Evolutionary conservation across 2,329 filamentous ascomycete species (phyloP).

Genomic region (Didymellaceae sp.): DNA sequence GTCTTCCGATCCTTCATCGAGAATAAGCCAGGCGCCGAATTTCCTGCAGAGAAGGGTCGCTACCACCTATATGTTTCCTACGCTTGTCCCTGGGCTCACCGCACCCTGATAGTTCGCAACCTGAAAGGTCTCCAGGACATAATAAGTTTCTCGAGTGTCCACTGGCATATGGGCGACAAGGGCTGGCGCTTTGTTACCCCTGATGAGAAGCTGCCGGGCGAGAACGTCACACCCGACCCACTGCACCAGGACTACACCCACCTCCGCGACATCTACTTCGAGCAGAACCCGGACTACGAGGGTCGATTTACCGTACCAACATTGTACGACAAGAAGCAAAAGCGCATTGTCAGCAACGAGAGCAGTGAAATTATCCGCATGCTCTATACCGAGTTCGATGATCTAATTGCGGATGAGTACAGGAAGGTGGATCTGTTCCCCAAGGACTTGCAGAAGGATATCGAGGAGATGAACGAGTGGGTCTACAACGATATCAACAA

Average conservation of each 20-base stretch:
- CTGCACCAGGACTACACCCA: constrained; percentile 72
- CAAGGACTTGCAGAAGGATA: constrained; percentile 51
- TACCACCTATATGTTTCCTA: constrained; percentile 97
- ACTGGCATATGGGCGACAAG: constrained; percentile 83
- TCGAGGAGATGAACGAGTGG: constrained; percentile 60
- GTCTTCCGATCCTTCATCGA: constrained; percentile 84
- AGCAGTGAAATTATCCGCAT: constrained; percentile 92
- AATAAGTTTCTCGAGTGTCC: constrained; percentile 79
- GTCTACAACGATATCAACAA: constrained; percentile 61
- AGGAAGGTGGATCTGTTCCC: constrained; percentile 55
- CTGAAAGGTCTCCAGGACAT: constrained; percentile 92
- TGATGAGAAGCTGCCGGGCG: constrained; percentile 65
- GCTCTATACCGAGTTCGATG: constrained; percentile 82
- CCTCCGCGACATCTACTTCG: constrained; percentile 81
- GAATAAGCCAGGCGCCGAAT: constrained; percentile 72
- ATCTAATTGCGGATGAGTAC: constrained; percentile 54
- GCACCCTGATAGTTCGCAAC: constrained; percentile 84
- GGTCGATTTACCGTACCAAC: constrained; percentile 89
- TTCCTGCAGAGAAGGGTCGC: constrained; percentile 82
- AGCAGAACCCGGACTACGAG: constrained; percentile 71
- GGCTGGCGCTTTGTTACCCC: constrained; percentile 83
- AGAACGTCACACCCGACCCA: constrained; percentile 66
- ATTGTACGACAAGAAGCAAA: constrained; percentile 78
- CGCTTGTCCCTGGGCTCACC: constrained; percentile 92
- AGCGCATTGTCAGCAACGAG: constrained; percentile 88